Evolutionary conservation across 1,284 basidiomycete species (phyloP).

Genomic region (Trametes pubescens): DNA sequence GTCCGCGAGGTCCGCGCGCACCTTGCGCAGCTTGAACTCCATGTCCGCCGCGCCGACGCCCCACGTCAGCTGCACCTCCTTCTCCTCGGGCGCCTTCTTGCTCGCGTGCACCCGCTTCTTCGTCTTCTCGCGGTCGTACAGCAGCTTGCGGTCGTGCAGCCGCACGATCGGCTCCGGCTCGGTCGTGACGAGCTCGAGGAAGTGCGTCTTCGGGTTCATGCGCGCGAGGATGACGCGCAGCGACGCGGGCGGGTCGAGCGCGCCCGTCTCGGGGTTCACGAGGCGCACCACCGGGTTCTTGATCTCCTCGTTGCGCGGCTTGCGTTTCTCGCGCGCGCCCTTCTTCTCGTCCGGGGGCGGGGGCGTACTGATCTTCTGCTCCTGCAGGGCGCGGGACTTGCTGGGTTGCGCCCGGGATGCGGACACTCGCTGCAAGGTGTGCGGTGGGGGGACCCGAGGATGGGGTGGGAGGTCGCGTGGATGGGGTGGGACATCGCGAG

Average conservation of each 20-base stretch:
- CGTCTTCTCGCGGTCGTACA: conserved; percentile 45
- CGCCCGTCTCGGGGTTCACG: conserved; percentile 56
- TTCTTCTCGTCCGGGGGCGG: conserved; percentile 7
- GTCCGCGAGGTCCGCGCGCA: conserved; percentile 63
- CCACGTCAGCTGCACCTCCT: conserved; percentile 84
- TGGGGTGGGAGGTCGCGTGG: not conserved
- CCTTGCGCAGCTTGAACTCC: conserved; percentile 72
- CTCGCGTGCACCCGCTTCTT: conserved; percentile 43
- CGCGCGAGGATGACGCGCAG: conserved; percentile 50
- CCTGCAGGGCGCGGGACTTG: conserved; percentile 1
- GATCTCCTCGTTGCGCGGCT: conserved; percentile 40
- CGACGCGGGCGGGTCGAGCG: conserved; percentile 46
- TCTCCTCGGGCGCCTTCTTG: conserved; percentile 52
- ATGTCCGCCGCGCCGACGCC: conserved; percentile 65
- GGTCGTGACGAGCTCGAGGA: conserved; percentile 59
- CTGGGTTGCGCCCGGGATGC: not conserved
- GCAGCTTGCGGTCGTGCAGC: conserved; percentile 51
- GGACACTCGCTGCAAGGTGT: not conserved
- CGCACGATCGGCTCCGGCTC: conserved; percentile 61
- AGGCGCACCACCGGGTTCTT: conserved; percentile 51
- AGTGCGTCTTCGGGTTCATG: conserved; percentile 50
- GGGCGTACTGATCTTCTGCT: not conserved
- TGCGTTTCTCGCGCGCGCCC: conserved; percentile 16
- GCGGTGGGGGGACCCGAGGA: not conserved
- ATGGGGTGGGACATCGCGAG: not conserved